Base-by-base conservation (phyloP, 192 early-diverging fungal species). In the Dissophora globulifera region DNA sequence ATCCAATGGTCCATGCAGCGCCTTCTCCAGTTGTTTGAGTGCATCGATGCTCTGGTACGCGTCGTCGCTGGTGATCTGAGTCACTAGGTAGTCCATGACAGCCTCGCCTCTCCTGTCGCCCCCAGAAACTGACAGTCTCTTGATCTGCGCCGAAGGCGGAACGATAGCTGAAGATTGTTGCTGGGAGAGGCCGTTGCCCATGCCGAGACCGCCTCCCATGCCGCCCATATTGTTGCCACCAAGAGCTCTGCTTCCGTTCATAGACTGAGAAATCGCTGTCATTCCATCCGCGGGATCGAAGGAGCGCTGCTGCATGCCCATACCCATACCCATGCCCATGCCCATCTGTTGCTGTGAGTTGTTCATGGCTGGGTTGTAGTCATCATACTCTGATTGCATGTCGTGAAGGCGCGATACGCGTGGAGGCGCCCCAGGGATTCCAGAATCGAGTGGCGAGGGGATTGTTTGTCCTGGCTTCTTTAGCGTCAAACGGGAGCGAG, bases 21-120 rank as follows among this genome's bases (percentile, higher is more conserved):
- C 64, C 48, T 86, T 84, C 49, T 94, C 93, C 12, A 95, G 64
- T 19, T 92, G 84, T 64, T 92, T 92, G 9, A 95, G 61, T 2
- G 91, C 93, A 33, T 93, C 91, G 52, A 91, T 84, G 41, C 89
- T 90, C 46, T 87, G 76, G 30, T 84, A 67, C 5, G 87, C 65
- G 32, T 92, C 92, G 13, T 71, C 69, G 46, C 83, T 86, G 20
- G 86, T 91, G 22, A 95, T 87, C 62, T 91, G 88, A 8, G 88
- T 82, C 8, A 93, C 82, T 7, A 93, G 53, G 43, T 85, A 79
- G 32, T 93, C 93, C 69, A 93, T 84, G 25, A 84, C 67, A 15
- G 84, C 81, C 35, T 86, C 88, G 12, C 67, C 61, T 17, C 63
- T 49, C 27, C 66, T 65, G 26, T 80, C 66, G 0, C 62, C 62